A percentile compares a stretch with the other conserved stretches of the same genome.
Evolutionary conservation across 495 filamentous ascomycete species (phyloP).

Genomic region (Immersiella caudata): DNA sequence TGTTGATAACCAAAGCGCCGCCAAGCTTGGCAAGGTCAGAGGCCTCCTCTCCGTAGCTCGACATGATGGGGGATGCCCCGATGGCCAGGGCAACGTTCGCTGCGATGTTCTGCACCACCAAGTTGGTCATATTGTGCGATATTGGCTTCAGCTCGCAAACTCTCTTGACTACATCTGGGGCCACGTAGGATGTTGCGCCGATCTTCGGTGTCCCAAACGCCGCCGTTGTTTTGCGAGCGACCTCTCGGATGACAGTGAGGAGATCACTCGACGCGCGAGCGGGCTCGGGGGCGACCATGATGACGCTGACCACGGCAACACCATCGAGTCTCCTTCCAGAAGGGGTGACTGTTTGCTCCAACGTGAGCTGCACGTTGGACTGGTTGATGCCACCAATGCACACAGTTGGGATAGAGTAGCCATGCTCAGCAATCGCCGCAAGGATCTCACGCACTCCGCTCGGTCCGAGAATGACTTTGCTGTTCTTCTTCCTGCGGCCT

Average conservation of each 20-base stretch:
- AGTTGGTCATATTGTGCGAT: constrained; percentile 96
- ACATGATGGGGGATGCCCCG: constrained; percentile 93
- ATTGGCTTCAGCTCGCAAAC: constrained; percentile 68
- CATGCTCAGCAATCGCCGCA: constrained; percentile 50
- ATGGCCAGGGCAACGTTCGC: constrained; percentile 85
- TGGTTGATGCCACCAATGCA: constrained; percentile 89
- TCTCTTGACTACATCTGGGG: constrained; percentile 60
- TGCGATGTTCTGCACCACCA: constrained; percentile 90
- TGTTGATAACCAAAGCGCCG: constrained; percentile 83
- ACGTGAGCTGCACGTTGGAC: constrained; percentile 71
- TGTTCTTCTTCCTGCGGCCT: constrained; percentile 64
- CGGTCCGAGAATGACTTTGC: constrained; percentile 79
- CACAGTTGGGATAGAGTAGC: constrained; percentile 57
- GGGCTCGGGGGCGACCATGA: constrained; percentile 72
- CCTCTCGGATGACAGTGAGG: constrained; percentile 43
- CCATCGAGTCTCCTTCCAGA: constrained; percentile 65
- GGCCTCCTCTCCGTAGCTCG: constrained; percentile 82
- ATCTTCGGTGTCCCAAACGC: neutral
- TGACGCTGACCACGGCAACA: constrained; percentile 86
- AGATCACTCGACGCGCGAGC: constrained; percentile 62
- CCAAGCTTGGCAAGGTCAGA: constrained; percentile 69
- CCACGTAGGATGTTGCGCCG: constrained; percentile 49
- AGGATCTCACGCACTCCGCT: constrained; percentile 76
- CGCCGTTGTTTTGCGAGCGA: constrained; percentile 27
- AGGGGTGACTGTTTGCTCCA: constrained; percentile 61